Conservation (phyloP, 140 eudicot species). For the Oenanthe javanica region DNA sequence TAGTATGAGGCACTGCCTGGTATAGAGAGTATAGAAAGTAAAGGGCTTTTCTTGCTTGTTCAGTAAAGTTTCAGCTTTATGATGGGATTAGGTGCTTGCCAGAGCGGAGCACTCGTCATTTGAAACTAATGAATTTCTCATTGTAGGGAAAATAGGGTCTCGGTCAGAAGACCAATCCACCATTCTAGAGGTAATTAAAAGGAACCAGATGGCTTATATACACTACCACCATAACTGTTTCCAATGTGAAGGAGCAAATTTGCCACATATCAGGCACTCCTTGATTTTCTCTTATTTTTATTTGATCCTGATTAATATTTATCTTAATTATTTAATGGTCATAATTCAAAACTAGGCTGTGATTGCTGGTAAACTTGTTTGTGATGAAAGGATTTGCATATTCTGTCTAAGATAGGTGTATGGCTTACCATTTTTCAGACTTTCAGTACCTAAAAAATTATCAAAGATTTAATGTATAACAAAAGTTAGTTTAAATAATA, state of each 20-base stretch:
- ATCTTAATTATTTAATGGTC: neutral
- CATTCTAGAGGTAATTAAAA: neutral
- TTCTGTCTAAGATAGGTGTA: neutral
- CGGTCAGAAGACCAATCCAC: no score
- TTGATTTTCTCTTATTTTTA: neutral
- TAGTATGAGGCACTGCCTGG: neutral
- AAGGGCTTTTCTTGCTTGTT: neutral
- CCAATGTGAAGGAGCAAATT: neutral
- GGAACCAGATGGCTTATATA: no score
- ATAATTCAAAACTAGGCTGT: conserved; percentile 1
- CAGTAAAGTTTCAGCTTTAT: neutral
- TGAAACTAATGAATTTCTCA: neutral
- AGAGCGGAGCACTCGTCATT: neutral
- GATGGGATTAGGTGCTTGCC: neutral
- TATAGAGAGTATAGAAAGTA: neutral
- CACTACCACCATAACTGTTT: neutral
- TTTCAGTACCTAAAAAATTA: neutral
- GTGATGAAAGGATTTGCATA: neutral
- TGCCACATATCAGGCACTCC: neutral
- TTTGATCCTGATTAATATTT: neutral
- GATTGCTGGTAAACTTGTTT: neutral
- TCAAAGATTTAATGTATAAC: neutral
- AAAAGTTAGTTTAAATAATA: neutral
- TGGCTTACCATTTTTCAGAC: neutral
- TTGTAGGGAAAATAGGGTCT: no score